Percentiles rank a stretch among this genome's conserved stretches.
These are phyloP conservation scores for Musa itinerans DNA, from an alignment of 176 grass and related monocot genomes.

Conservation along the genomic window DNA sequence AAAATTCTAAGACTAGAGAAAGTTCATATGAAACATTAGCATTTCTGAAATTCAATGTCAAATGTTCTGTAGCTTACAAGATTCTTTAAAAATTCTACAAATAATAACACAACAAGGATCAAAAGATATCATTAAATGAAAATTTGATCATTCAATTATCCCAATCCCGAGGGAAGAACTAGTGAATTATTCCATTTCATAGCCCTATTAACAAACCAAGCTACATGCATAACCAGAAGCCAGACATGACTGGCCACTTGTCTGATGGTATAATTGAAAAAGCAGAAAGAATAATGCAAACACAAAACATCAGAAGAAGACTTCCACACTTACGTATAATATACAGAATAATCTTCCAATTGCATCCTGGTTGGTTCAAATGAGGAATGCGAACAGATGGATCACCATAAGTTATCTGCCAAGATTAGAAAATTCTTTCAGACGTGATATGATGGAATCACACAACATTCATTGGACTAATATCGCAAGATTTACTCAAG, in stretches of 20 bases:
- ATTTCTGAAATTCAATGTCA: neutral
- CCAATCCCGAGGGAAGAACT: too few relatives aligned
- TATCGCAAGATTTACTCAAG: neutral
- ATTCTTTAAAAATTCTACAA: neutral
- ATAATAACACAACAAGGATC: too few relatives aligned
- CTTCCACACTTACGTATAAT: slow-evolving; percentile 42
- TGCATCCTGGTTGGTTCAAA: slow-evolving; percentile 46
- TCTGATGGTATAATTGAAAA: slow-evolving; percentile 1
- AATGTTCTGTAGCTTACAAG: neutral
- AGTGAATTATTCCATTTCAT: too few relatives aligned
- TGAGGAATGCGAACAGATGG: slow-evolving; percentile 53
- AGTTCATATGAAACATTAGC: neutral
- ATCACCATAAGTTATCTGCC: slow-evolving; percentile 87
- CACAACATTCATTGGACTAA: neutral
- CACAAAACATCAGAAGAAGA: neutral
- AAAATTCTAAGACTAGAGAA: neutral
- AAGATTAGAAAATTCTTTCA: slow-evolving; percentile 20
- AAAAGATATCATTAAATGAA: too few relatives aligned
- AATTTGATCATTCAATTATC: too few relatives aligned
- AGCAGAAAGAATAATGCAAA: neutral
- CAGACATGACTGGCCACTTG: neutral
- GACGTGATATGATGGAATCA: too few relatives aligned
- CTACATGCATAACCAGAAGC: neutral
- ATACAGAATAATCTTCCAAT: slow-evolving; percentile 45
- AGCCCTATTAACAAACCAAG: too few relatives aligned